A percentile compares a stretch with the other conserved stretches of the same genome.
phyloP scores from a whole-genome alignment of 2,329 filamentous ascomycete genomes.

The Penicillium corylophilum region DNA sequence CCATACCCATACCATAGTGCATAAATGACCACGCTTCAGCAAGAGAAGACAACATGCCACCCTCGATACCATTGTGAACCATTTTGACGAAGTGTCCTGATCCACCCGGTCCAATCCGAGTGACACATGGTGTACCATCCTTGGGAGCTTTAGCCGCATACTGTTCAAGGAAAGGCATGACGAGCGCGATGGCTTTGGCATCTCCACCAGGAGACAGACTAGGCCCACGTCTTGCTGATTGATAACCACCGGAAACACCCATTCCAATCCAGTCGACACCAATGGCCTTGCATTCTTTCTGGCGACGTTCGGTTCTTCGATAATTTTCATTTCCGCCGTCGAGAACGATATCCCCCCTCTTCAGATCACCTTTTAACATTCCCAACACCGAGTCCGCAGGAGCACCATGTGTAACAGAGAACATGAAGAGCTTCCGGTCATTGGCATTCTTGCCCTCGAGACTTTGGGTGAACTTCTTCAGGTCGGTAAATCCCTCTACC shows the following conservation, averaged over 20 bases:
- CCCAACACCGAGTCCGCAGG: conserved; percentile 38
- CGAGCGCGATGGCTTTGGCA: conserved; percentile 54
- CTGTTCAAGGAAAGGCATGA: conserved; percentile 61
- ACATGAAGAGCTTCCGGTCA: conserved; percentile 39
- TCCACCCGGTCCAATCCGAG: conserved; percentile 60
- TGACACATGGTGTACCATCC: conserved; percentile 60
- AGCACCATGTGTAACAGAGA: conserved; percentile 42
- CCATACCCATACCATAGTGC: conserved; percentile 57
- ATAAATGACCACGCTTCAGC: conserved; percentile 67
- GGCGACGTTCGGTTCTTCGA: conserved; percentile 62
- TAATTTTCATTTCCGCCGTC: conserved; percentile 70
- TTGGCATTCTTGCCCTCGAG: conserved; percentile 31
- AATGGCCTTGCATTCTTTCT: conserved; percentile 55
- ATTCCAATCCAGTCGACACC: conserved; percentile 67
- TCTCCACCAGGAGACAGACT: conserved; percentile 67
- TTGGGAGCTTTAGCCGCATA: conserved; percentile 62
- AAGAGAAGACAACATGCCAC: conserved; percentile 66
- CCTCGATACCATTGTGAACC: conserved; percentile 73
- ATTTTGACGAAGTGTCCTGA: conserved; percentile 73
- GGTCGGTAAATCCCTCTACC: conserved; percentile 35
- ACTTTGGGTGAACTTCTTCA: conserved; percentile 37
- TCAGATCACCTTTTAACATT: conserved; percentile 52
- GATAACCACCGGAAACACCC: conserved; percentile 69
- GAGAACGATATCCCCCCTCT: conserved; percentile 64
- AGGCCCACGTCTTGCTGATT: conserved; percentile 64